Evolutionary conservation across 2,329 filamentous ascomycete genomes (phyloP), one percentile per base, ranked within the genome.

Genomic region (Phialocephala subalpina): DNA sequence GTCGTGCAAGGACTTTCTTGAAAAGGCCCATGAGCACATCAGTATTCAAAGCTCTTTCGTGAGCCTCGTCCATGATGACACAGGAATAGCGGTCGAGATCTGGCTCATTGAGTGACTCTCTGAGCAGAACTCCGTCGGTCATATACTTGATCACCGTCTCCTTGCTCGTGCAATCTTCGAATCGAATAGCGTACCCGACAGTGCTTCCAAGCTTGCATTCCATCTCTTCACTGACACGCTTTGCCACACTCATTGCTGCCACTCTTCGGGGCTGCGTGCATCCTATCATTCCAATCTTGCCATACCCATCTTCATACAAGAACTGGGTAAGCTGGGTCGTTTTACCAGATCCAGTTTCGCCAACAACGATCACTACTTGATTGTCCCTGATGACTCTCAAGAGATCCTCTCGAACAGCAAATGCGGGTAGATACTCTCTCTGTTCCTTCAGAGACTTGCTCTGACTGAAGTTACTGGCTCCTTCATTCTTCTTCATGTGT

Each of bases 41-140:
- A 0, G 96, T 99, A 76, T 99, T 98, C 58, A 99, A 81, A 0
- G 96, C 95, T 78, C 96, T 88, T 79, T 99, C 96, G 84, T 99
- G 96, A 4, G 96, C 97, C 82, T 99, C 96, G 77, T 99, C 96
- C 96, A 99, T 99, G 79, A 99, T 99, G 74, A 99, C 94, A 77
- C 94, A 97, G 16, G 95, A 97, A 77, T 99, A 99, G 70, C 93
- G 92, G 78, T 98, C 96, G 55, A 99, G 84, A 77, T 99, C 95
- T 7, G 91, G 88, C 78, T 98, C 95, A 66, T 94, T 94, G 12
- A 99, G 84, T 6, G 94, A 97, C 76, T 99, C 97, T 81, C 96
- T 88, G 36, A 99, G 86, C 53, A 99, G 82, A 25, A 99, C 93
- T 82, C 96, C 96, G 75, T 99, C 97, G 0, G 96, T 99, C 94